A percentile compares a stretch with the other conserved stretches of the same genome.
These are phyloP conservation scores for Zoysia matrella DNA, from an alignment of 202 grass and related monocot species.

Conservation along the genomic window DNA sequence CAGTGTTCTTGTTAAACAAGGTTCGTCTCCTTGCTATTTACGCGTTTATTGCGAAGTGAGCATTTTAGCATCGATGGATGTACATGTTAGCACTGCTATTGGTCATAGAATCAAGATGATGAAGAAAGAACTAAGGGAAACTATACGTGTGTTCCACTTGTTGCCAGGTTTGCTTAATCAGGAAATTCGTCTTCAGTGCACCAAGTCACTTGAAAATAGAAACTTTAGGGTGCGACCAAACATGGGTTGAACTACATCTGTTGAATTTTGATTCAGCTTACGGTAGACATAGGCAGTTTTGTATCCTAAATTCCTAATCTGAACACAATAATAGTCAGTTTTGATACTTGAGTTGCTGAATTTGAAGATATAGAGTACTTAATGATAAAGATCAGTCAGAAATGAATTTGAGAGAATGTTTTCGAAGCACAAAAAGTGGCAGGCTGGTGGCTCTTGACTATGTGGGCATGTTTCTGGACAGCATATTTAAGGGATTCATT, in stretches of 20 bases:
- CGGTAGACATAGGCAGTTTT: too few species aligned
- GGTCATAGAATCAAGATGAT: not conserved
- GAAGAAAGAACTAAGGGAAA: constrained; percentile 11
- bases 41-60: constrained; percentile 16
- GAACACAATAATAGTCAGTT: too few species aligned
- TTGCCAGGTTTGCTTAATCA: not conserved
- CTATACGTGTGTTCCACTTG: not conserved
- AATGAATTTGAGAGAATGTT: too few species aligned
- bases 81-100: not conserved
- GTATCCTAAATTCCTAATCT: too few species aligned
- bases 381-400: too few species aligned
- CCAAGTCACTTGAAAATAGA: too few species aligned
- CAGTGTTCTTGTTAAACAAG: constrained; percentile 97
- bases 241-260: too few species aligned
- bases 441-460: constrained; percentile 1
- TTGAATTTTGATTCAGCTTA: too few species aligned
- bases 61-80: not conserved
- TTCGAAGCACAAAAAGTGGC: constrained; percentile 10
- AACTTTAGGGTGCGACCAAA: too few species aligned
- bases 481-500: not conserved
- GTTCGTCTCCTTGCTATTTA: constrained; percentile 44
- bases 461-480: not conserved
- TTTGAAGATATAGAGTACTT: too few species aligned
- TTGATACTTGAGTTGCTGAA: too few species aligned
- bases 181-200: not conserved